Conservation (phyloP, 805 yeast genomes). For the Ascoidea tarda region DNA sequence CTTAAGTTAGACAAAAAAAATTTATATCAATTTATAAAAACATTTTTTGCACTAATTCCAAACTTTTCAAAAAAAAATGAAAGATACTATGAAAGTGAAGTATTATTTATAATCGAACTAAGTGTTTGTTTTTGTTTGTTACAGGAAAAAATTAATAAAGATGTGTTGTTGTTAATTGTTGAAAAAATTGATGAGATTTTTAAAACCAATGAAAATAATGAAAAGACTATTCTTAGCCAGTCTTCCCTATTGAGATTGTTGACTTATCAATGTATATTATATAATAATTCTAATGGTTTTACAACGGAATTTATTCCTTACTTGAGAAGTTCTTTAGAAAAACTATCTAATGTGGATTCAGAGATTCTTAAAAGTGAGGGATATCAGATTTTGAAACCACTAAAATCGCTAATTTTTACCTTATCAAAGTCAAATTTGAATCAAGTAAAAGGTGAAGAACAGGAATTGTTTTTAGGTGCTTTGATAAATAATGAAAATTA, state of each 20-base stretch:
- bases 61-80: constrained; percentile 10
- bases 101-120: constrained; percentile 33
- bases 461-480: neutral
- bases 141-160: constrained; percentile 18
- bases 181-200: constrained; percentile 9
- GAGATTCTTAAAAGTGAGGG: constrained; percentile 26
- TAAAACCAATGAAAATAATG: constrained; percentile 17
- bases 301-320: constrained; percentile 8
- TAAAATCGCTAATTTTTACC: constrained; percentile 15
- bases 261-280: constrained; percentile 36
- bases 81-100: constrained; percentile 30
- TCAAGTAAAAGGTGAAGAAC: neutral
- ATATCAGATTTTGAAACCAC: constrained; percentile 29
- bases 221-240: constrained; percentile 15
- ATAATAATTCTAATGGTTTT: constrained; percentile 19
- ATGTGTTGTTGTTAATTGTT: constrained; percentile 13
- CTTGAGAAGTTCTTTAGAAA: neutral
- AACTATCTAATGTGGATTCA: too few relatives aligned
- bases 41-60: constrained; percentile 2
- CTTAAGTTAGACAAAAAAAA: too few relatives aligned
- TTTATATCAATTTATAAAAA: neutral
- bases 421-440: neutral
- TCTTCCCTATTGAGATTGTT: constrained; percentile 25
- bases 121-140: constrained; percentile 19
- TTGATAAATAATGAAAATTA: constrained; percentile 38